These are phyloP conservation scores for Isabelozyma heimii DNA, from an alignment of 805 yeast species.

Conservation along the genomic window DNA sequence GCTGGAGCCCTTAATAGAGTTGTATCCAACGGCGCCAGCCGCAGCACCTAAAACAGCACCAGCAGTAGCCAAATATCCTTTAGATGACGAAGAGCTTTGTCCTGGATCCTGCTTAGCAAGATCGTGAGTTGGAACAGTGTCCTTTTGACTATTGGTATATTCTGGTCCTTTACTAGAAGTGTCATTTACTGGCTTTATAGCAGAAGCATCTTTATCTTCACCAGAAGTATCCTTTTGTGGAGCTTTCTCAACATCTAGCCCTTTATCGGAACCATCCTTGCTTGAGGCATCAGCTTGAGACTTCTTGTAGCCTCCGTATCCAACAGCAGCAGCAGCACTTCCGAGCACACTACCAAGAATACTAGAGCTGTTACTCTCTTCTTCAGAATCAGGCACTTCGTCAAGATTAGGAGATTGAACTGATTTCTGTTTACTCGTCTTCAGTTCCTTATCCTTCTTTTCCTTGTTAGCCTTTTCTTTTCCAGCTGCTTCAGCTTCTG, in stretches of 20 bases:
- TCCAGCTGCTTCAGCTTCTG: conserved; percentile 3
- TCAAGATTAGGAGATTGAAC: neutral
- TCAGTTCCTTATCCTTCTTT: neutral
- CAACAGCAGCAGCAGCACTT: conserved; percentile 23
- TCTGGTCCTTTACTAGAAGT: neutral
- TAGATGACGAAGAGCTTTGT: neutral
- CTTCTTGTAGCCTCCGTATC: conserved; percentile 7
- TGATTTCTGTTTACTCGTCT: neutral
- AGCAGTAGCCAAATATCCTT: conserved; percentile 7
- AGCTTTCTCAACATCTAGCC: neutral
- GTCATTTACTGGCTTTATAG: neutral
- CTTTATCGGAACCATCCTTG: neutral
- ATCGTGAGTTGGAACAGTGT: conserved; percentile 2
- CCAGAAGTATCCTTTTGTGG: neutral
- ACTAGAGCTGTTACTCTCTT: neutral
- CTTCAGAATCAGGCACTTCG: neutral
- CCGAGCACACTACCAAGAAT: conserved; percentile 9
- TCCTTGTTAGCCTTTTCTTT: neutral
- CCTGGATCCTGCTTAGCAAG: neutral
- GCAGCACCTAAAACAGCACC: conserved; percentile 18
- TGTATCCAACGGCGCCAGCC: conserved; percentile 14
- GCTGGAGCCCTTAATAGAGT: neutral
- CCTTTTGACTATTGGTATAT: conserved; percentile 1
- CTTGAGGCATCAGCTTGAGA: neutral
- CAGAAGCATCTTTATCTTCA: neutral